Evolutionary conservation across 179 eudicot genomes (phyloP).

Genomic region (Nepenthes alata): DNA sequence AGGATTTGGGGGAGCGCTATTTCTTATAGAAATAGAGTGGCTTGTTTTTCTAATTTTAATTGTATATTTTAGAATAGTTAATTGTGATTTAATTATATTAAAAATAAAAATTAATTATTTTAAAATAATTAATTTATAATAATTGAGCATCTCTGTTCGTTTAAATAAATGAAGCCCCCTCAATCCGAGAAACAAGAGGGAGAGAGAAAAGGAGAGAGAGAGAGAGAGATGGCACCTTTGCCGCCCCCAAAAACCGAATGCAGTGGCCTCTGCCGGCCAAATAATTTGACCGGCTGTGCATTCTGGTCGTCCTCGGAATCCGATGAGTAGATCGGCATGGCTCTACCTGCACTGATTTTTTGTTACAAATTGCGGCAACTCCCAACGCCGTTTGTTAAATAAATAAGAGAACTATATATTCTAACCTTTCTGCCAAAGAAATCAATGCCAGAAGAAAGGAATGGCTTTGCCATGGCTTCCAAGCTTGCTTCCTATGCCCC

Average conservation of each 20-base stretch:
- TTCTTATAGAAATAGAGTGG: too few species aligned
- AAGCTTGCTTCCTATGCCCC: slow-evolving; percentile 18
- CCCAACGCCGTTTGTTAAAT: not conserved
- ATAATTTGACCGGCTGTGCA: slow-evolving; percentile 14
- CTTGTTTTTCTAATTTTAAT: too few species aligned
- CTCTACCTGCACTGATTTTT: not conserved
- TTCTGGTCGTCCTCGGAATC: slow-evolving; percentile 34
- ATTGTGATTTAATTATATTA: too few species aligned
- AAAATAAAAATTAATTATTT: too few species aligned
- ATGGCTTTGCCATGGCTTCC: slow-evolving; percentile 40
- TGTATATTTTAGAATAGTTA: too few species aligned
- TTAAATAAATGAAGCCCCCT: not conserved
- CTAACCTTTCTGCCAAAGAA: slow-evolving; percentile 34
- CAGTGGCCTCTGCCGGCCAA: slow-evolving; percentile 32
- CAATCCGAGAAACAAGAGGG: not conserved
- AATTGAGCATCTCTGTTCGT: not conserved
- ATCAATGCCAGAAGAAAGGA: slow-evolving; percentile 30
- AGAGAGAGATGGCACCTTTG: slow-evolving; percentile 19
- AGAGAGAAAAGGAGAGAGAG: not conserved
- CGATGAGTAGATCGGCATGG: slow-evolving; percentile 42
- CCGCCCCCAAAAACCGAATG: slow-evolving; percentile 46
- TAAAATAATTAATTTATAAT: not conserved
- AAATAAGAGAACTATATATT: slow-evolving; percentile 5
- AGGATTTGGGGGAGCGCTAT: too few species aligned
- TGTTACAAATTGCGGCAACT: not conserved